phyloP scores from a whole-genome alignment of 495 filamentous ascomycete species.

The Aspergillus asperescens region DNA sequence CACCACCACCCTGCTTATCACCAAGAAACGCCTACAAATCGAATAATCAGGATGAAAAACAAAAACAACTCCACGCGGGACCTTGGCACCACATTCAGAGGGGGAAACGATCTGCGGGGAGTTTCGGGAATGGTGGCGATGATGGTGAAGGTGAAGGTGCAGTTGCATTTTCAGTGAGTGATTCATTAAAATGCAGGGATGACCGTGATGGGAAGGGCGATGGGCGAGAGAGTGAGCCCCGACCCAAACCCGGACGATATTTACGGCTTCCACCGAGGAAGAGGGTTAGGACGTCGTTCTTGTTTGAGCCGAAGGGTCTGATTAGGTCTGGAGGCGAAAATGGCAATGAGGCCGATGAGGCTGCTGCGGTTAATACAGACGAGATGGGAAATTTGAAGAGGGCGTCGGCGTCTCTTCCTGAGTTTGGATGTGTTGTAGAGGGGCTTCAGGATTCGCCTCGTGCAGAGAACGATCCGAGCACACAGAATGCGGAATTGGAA shows the following conservation, averaged over 20 bases:
- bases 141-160: not conserved
- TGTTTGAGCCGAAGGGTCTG: not conserved
- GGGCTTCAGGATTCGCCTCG: too few relatives aligned
- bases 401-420: not conserved
- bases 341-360: not conserved
- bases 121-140: not conserved
- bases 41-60: not conserved
- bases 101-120: not conserved
- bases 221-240: too few relatives aligned
- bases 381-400: not conserved
- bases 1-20: not conserved
- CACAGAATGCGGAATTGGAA: too few relatives aligned
- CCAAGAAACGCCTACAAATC: not conserved
- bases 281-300: not conserved
- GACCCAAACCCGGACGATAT: not conserved
- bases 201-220: not conserved
- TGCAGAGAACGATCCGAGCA: too few relatives aligned
- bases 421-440: not conserved
- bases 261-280: conserved; percentile 1
- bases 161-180: not conserved
- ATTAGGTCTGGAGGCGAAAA: not conserved
- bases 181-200: not conserved
- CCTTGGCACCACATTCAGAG: not conserved
- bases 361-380: not conserved
- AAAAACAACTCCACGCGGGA: not conserved